Conservation (phyloP, 352 stramenopile genomes). For the Globisporangium splendens region DNA sequence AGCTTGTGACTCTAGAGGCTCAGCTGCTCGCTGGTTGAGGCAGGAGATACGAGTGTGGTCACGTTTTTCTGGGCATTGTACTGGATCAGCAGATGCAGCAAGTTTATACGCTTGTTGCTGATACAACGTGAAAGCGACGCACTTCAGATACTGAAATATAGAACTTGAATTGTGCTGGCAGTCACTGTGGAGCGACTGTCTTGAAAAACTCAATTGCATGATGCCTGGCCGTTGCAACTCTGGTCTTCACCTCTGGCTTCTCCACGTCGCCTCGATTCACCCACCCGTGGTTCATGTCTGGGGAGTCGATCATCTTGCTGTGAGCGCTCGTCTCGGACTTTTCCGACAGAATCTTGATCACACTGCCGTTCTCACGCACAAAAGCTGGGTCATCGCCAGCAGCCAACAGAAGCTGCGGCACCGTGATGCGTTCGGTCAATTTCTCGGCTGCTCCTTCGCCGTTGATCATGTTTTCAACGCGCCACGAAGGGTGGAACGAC, state of each 20-base stretch:
- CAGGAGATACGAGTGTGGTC: too few species aligned
- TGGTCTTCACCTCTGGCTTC: slow-evolving; percentile 1
- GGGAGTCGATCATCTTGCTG: slow-evolving; percentile 60
- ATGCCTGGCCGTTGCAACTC: too few species aligned
- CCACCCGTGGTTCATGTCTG: slow-evolving; percentile 73
- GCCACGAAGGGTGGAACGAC: slow-evolving; percentile 26
- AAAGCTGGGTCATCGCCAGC: slow-evolving; percentile 38
- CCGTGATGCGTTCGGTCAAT: slow-evolving; percentile 29
- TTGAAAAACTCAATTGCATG: too few species aligned
- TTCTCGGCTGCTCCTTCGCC: slow-evolving; percentile 30
- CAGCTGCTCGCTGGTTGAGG: too few species aligned
- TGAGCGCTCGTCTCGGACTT: slow-evolving; percentile 13
- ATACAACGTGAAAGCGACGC: too few species aligned
- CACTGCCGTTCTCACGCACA: slow-evolving; percentile 26
- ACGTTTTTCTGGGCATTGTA: too few species aligned
- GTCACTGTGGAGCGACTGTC: too few species aligned
- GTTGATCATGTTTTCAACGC: slow-evolving; percentile 30
- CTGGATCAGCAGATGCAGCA: too few species aligned
- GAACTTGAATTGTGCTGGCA: too few species aligned
- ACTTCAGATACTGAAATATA: too few species aligned
- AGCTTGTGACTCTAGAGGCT: too few species aligned
- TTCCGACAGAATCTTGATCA: slow-evolving; percentile 34
- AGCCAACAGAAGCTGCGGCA: slow-evolving; percentile 41
- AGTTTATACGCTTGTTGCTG: too few species aligned
- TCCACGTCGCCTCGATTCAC: slow-evolving; percentile 74